phyloP scores from a whole-genome alignment of 192 early-diverging fungal species.

The Mortierella alpina region DNA sequence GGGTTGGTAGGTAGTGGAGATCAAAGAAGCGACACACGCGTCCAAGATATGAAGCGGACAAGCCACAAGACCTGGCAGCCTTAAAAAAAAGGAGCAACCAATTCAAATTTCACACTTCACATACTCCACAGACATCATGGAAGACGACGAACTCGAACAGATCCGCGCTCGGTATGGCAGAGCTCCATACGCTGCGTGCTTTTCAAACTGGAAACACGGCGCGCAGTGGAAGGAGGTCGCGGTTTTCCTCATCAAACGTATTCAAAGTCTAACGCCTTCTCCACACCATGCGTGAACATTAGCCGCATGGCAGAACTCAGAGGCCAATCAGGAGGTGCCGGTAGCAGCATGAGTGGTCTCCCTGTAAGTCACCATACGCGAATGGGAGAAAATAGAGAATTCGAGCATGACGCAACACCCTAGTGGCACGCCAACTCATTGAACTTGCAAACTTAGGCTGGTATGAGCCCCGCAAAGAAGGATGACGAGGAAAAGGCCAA shows the following conservation, averaged over 20 bases:
- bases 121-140: slow-evolving; percentile 60
- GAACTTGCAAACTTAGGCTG: slow-evolving; percentile 28
- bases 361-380: slow-evolving; percentile 17
- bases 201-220: not conserved
- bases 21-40: not conserved
- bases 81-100: slow-evolving; percentile 3
- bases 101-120: slow-evolving; percentile 1
- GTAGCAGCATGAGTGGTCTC: slow-evolving; percentile 36
- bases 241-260: not conserved
- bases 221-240: not conserved
- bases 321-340: slow-evolving; percentile 40
- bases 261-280: slow-evolving; percentile 17
- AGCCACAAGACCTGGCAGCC: not conserved
- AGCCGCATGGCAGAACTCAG: slow-evolving; percentile 58
- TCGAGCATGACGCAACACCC: not conserved
- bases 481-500: slow-evolving; percentile 78
- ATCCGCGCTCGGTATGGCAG: slow-evolving; percentile 75
- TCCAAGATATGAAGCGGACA: not conserved
- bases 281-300: slow-evolving; percentile 60
- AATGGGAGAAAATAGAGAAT: not conserved
- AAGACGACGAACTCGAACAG: slow-evolving; percentile 81
- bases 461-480: slow-evolving; percentile 48
- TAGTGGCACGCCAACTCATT: too few relatives aligned
- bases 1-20: not conserved
- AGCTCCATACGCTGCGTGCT: too few relatives aligned